phyloP scores from a whole-genome alignment of 768 basidiomycete genomes.

The Mycena crocata region DNA sequence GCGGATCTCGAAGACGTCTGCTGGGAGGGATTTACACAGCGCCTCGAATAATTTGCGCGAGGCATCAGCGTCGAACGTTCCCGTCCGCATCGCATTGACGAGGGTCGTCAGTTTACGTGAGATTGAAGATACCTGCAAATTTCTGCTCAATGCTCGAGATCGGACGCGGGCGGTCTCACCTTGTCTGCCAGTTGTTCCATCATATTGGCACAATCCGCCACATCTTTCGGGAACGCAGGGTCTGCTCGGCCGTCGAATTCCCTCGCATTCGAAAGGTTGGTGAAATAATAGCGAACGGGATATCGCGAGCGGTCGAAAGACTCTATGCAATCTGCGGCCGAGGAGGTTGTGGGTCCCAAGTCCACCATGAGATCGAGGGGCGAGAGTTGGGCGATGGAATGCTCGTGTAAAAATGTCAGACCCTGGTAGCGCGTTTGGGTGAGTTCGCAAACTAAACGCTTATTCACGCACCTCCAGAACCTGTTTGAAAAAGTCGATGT shows the following conservation, averaged over 20 bases:
- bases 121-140: conserved; percentile 53
- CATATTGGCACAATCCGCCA: conserved; percentile 54
- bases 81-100: conserved; percentile 59
- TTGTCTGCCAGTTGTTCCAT: conserved; percentile 50
- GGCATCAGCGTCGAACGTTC: conserved; percentile 62
- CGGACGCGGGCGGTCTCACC: conserved; percentile 37
- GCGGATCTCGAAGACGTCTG: conserved; percentile 50
- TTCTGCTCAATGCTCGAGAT: not conserved
- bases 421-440: conserved; percentile 44
- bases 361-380: conserved; percentile 57
- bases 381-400: conserved; percentile 50
- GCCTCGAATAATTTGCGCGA: conserved; percentile 63
- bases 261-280: conserved; percentile 42
- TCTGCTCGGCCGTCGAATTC: conserved; percentile 34
- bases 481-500: conserved; percentile 64
- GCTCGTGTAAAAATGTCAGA: conserved; percentile 62
- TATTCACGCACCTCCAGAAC: conserved; percentile 54
- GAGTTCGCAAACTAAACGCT: not conserved
- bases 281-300: conserved; percentile 55
- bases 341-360: conserved; percentile 42
- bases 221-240: conserved; percentile 48
- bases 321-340: conserved; percentile 27
- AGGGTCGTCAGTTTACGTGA: conserved; percentile 55
- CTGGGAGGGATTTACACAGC: conserved; percentile 56
- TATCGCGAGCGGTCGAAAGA: conserved; percentile 50